Conservation (phyloP, 768 basidiomycete species). For the Trametes meyenii region DNA sequence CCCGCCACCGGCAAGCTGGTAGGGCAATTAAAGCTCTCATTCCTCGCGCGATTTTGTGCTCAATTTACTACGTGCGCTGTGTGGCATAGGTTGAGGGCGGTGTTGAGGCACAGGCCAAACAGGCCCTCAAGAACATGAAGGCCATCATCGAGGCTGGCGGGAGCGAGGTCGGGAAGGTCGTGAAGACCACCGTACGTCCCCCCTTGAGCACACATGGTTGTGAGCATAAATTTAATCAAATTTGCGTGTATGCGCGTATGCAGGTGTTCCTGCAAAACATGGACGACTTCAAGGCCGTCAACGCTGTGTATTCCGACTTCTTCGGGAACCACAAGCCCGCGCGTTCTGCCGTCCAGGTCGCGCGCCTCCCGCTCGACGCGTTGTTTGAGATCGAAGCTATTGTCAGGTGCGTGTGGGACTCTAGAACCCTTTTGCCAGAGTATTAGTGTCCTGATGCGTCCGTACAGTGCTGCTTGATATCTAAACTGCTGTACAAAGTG, state of each 20-base stretch:
- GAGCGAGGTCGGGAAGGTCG: conserved; percentile 75
- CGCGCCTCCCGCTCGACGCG: conserved; percentile 87
- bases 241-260: not conserved
- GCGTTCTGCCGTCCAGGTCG: conserved; percentile 88
- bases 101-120: conserved; percentile 78
- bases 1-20: conserved; percentile 73
- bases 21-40: conserved; percentile 1
- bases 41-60: not conserved
- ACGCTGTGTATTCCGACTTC: conserved; percentile 78
- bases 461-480: too few species aligned
- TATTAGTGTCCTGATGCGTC: not conserved
- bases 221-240: not conserved
- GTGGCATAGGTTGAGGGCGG: conserved; percentile 49
- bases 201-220: not conserved
- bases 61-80: not conserved
- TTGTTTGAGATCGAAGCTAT: conserved; percentile 92
- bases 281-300: conserved; percentile 86
- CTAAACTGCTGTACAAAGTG: too few species aligned
- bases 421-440: too few species aligned
- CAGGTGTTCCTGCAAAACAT: conserved; percentile 93
- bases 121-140: conserved; percentile 85
- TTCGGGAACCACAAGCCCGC: conserved; percentile 95
- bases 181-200: conserved; percentile 84
- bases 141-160: conserved; percentile 84
- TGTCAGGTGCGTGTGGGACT: conserved; percentile 55